Conservation (phyloP, 2,329 filamentous ascomycete species). For the Venturia aucupariae region DNA sequence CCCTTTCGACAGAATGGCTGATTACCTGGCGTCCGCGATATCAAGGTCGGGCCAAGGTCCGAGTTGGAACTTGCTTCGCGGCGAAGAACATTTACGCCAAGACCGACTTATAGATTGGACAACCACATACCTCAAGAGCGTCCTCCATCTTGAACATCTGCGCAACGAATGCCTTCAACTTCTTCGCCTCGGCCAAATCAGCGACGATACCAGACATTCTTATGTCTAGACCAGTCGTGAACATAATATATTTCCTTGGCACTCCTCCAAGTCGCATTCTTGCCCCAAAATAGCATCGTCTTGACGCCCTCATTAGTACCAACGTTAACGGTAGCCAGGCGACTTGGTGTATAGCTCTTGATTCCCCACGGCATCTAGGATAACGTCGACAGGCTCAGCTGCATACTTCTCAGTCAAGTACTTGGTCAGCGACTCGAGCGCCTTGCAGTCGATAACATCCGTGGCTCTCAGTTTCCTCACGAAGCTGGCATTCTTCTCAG, state of each 20-base stretch:
- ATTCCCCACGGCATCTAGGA: constrained; percentile 39
- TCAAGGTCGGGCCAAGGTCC: neutral
- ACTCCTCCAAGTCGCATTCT: constrained; percentile 28
- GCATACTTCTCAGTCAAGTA: constrained; percentile 29
- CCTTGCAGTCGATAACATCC: constrained; percentile 28
- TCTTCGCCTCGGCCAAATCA: constrained; percentile 26
- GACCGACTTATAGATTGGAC: neutral
- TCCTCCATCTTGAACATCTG: constrained; percentile 32
- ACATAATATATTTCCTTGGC: constrained; percentile 27
- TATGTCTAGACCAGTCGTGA: constrained; percentile 8
- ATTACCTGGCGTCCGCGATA: neutral
- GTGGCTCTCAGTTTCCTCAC: constrained; percentile 38
- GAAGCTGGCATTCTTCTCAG: constrained; percentile 33
- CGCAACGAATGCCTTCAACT: constrained; percentile 28
- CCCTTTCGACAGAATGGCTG: neutral
- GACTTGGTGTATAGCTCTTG: constrained; percentile 35
- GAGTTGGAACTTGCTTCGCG: neutral
- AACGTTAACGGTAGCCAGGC: constrained; percentile 31
- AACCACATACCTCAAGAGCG: constrained; percentile 19
- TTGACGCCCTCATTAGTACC: constrained; percentile 29
- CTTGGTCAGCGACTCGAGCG: constrained; percentile 26
- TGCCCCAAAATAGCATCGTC: constrained; percentile 24
- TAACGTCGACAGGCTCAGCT: constrained; percentile 30
- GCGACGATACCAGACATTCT: constrained; percentile 22
- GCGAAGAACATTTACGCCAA: neutral